These are phyloP conservation scores for Ulvella scutata DNA, from an alignment of 139 green algal genomes.

Conservation along the genomic window DNA sequence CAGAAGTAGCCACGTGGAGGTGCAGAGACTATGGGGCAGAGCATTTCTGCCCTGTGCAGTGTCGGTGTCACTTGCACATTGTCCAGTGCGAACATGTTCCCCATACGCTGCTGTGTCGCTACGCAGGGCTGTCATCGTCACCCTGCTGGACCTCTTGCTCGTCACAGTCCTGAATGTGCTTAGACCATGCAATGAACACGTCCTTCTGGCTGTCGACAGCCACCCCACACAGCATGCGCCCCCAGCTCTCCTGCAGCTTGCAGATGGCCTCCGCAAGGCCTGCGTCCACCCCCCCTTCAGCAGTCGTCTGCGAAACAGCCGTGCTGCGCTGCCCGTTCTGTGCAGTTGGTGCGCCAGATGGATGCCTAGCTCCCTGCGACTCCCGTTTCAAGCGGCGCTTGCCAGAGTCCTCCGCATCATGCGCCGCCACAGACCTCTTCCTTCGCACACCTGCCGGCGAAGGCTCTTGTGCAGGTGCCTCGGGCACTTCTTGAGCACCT, in stretches of 20 bases:
- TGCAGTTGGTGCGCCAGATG: background rate
- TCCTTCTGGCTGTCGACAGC: background rate
- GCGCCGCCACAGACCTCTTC: background rate
- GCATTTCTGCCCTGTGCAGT: too few relatives aligned
- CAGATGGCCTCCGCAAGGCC: background rate
- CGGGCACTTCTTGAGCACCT: too few relatives aligned
- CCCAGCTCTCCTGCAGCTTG: background rate
- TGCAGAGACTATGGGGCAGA: too few relatives aligned
- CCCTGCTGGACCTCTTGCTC: too few relatives aligned
- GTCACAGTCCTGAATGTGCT: background rate
- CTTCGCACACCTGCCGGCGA: too few relatives aligned
- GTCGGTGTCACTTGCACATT: too few relatives aligned
- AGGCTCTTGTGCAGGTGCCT: too few relatives aligned
- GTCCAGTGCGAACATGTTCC: too few relatives aligned
- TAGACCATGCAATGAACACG: background rate
- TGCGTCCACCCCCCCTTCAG: background rate
- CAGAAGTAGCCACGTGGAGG: too few relatives aligned
- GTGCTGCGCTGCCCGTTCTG: background rate
- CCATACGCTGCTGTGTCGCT: too few relatives aligned
- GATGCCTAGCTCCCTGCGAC: background rate
- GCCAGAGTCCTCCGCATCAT: background rate
- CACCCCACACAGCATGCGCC: background rate
- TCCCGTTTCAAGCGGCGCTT: background rate
- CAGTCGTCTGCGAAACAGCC: background rate
- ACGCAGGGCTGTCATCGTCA: too few relatives aligned